Percentiles rank a stretch among this genome's conserved stretches.
Evolutionary conservation across 2,329 filamentous ascomycete species (phyloP).

Genomic region (Trichoderma arundinaceum): DNA sequence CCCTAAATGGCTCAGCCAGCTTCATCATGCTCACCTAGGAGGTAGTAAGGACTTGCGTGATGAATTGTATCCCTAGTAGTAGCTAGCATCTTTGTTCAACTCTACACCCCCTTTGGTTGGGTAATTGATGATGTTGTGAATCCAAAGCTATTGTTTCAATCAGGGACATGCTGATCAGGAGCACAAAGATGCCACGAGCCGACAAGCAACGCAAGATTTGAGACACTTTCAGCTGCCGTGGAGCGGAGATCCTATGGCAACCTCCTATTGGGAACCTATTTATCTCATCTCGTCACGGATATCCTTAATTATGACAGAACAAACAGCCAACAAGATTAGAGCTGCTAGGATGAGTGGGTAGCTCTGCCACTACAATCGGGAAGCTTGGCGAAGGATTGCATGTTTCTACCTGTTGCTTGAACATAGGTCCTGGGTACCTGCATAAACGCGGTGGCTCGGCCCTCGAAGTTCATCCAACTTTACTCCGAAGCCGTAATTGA

Average conservation of each 20-base stretch:
- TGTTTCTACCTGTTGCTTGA: not conserved
- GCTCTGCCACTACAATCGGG: not conserved
- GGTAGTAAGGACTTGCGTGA: not conserved
- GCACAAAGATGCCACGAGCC: slow-evolving; percentile 5
- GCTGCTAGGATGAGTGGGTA: not conserved
- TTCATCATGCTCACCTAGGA: not conserved
- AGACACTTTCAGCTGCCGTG: slow-evolving; percentile 25
- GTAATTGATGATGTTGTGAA: not conserved
- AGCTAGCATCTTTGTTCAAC: not conserved
- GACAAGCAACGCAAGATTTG: not conserved
- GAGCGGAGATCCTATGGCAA: not conserved
- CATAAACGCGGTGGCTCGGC: not conserved
- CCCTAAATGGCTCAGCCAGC: not conserved
- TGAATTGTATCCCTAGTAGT: not conserved
- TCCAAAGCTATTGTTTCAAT: slow-evolving; percentile 26
- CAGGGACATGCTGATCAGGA: slow-evolving; percentile 7
- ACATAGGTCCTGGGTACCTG: slow-evolving; percentile 7
- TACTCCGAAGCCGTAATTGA: not conserved
- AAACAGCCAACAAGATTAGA: not conserved
- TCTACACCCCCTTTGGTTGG: not conserved
- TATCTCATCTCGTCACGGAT: too few relatives aligned
- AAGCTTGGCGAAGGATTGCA: slow-evolving; percentile 5
- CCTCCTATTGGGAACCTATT: not conserved
- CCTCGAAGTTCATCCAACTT: not conserved
- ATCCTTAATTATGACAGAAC: not conserved